Evolutionary conservation across 768 basidiomycete genomes (phyloP).

Genomic region (Phaeotremella fagi): DNA sequence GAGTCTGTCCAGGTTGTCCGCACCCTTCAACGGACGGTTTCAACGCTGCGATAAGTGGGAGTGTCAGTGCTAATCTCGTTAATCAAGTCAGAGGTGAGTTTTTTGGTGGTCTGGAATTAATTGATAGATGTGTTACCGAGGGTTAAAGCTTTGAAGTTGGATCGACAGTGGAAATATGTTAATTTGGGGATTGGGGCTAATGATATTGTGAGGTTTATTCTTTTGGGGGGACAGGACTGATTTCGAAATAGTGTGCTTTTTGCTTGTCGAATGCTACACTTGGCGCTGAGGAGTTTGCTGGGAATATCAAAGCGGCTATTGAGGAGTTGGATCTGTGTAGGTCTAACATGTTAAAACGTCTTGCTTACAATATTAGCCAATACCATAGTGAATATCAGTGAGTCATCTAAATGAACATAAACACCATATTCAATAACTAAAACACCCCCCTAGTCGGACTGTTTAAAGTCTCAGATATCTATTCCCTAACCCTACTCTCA

Average conservation of each 20-base stretch:
- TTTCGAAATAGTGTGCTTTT: conserved; percentile 33
- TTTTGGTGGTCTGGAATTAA: neutral
- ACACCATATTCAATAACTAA: neutral
- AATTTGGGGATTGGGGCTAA: conserved; percentile 45
- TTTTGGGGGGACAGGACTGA: no score
- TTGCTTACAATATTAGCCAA: conserved; percentile 26
- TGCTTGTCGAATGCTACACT: conserved; percentile 31
- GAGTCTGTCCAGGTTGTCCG: neutral
- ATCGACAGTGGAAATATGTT: conserved; percentile 40
- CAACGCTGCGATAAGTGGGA: conserved; percentile 41
- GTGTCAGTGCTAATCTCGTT: conserved; percentile 18
- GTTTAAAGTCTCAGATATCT: conserved; percentile 38
- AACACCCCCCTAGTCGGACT: conserved; percentile 25
- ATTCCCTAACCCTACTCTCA: conserved; percentile 29
- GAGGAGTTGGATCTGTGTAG: no score
- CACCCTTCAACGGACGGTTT: conserved; percentile 30
- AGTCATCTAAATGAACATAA: neutral
- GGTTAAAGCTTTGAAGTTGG: no score
- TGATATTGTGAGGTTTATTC: conserved; percentile 32
- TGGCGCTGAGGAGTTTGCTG: conserved; percentile 29
- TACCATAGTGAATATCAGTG: conserved; percentile 39
- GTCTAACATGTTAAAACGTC: no score
- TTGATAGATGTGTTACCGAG: neutral
- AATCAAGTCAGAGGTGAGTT: conserved; percentile 36
- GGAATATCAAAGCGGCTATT: conserved; percentile 29